A percentile compares a stretch with the other conserved stretches of the same genome.
Conservation (phyloP, 352 stramenopile species). For the Blastocystis sp. region DNA sequence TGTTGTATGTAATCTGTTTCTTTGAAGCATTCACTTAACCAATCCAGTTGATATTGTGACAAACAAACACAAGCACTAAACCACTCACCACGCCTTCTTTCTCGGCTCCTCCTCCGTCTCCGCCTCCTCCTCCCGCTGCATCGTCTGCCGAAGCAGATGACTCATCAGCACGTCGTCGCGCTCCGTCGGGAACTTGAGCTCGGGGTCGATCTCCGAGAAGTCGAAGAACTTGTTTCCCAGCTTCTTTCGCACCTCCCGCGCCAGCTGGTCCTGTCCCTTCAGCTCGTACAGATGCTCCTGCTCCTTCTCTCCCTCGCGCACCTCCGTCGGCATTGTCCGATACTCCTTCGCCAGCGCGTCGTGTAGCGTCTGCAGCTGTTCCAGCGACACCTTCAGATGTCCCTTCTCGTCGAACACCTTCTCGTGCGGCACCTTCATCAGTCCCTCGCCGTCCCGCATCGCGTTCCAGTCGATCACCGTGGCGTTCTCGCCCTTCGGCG, state of each 20-base stretch:
- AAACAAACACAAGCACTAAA: too few species aligned
- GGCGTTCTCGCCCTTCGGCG: not conserved
- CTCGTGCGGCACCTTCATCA: not conserved
- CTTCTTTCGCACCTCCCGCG: not conserved
- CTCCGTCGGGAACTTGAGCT: not conserved
- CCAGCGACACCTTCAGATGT: not conserved
- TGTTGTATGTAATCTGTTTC: constrained; percentile 25
- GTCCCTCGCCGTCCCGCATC: not conserved
- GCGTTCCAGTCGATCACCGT: not conserved
- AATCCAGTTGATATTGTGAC: too few species aligned
- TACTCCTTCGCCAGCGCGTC: not conserved
- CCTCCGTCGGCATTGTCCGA: not conserved
- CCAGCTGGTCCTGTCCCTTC: not conserved
- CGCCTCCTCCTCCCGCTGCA: not conserved
- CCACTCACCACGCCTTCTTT: not conserved
- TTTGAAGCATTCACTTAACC: too few species aligned
- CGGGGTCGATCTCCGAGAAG: not conserved
- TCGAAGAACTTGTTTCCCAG: not conserved
- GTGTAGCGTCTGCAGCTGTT: not conserved
- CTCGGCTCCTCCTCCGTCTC: not conserved
- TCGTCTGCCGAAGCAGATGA: not conserved
- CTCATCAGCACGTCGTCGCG: not conserved
- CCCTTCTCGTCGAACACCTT: not conserved
- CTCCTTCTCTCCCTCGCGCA: not conserved
- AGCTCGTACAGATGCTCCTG: not conserved